phyloP scores from a whole-genome alignment of 2,329 filamentous ascomycete genomes.

The Colletotrichum tropicicola region DNA sequence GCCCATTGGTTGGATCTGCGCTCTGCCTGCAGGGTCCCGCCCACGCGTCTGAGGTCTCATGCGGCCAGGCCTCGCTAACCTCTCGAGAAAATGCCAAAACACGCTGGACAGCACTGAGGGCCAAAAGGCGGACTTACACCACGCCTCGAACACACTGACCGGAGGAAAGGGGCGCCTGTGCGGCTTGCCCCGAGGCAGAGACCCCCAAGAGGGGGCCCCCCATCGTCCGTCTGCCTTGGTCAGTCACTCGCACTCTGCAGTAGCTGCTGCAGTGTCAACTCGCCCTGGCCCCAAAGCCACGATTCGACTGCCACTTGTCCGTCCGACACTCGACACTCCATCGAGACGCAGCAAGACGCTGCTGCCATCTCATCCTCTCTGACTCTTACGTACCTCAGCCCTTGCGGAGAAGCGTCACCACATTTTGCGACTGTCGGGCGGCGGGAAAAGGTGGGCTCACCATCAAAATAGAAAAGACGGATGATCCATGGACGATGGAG shows the following conservation, averaged over 20 bases:
- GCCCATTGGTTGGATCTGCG: constrained; percentile 14
- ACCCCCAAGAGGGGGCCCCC: too few relatives aligned
- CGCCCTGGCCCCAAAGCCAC: constrained; percentile 19
- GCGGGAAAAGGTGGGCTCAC: constrained; percentile 18
- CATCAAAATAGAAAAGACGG: constrained; percentile 23
- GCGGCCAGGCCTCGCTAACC: background rate
- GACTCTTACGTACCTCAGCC: background rate
- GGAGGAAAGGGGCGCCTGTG: background rate
- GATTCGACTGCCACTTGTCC: constrained; percentile 27
- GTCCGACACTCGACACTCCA: constrained; percentile 3
- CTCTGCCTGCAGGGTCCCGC: constrained; percentile 29
- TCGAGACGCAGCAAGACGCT: constrained; percentile 9
- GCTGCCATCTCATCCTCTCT: background rate
- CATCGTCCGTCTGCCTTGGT: constrained; percentile 19
- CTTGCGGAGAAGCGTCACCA: background rate
- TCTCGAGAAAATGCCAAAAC: background rate
- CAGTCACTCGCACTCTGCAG: constrained; percentile 18
- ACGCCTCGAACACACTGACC: constrained; percentile 1
- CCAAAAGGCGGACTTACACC: background rate
- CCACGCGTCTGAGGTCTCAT: constrained; percentile 28
- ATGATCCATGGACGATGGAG: constrained; percentile 22
- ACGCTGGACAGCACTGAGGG: background rate
- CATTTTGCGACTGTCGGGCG: constrained; percentile 10
- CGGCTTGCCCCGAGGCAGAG: background rate
- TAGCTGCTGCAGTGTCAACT: constrained; percentile 17